These are phyloP conservation scores for Vigna trinervia DNA, from an alignment of 306 rosid genomes.

Conservation along the genomic window DNA sequence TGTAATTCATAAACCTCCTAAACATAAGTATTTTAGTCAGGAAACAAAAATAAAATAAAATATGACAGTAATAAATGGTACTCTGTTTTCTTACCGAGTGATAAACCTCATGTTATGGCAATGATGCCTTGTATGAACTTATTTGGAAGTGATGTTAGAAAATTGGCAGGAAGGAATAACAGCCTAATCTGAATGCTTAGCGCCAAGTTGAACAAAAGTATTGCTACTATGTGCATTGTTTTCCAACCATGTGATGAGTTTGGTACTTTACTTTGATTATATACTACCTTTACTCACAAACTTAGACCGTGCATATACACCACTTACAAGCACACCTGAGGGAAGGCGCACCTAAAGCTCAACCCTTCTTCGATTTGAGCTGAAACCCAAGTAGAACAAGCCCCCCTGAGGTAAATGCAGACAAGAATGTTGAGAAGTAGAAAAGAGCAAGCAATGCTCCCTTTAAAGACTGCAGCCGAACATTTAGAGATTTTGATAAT, in stretches of 20 bases:
- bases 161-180: too few relatives aligned
- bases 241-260: constrained; percentile 32
- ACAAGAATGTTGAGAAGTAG: constrained; percentile 71
- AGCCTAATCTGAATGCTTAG: too few relatives aligned
- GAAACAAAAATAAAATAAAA: background rate
- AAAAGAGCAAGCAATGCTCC: constrained; percentile 77
- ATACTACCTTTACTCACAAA: constrained; percentile 24
- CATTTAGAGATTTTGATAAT: constrained; percentile 31
- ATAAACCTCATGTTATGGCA: too few relatives aligned
- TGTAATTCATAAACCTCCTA: background rate
- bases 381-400: constrained; percentile 81
- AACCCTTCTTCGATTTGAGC: constrained; percentile 66
- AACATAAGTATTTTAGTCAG: background rate
- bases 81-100: constrained; percentile 7
- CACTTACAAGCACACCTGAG: constrained; percentile 43
- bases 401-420: constrained; percentile 66
- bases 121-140: too few relatives aligned
- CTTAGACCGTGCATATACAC: constrained; percentile 33
- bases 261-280: constrained; percentile 6
- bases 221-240: constrained; percentile 29
- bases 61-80: background rate
- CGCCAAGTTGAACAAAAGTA: constrained; percentile 29
- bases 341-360: constrained; percentile 41
- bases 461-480: constrained; percentile 69
- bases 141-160: too few relatives aligned